phyloP scores from a whole-genome alignment of 2,329 filamentous ascomycete genomes.

The Alternaria triticimaculans region DNA sequence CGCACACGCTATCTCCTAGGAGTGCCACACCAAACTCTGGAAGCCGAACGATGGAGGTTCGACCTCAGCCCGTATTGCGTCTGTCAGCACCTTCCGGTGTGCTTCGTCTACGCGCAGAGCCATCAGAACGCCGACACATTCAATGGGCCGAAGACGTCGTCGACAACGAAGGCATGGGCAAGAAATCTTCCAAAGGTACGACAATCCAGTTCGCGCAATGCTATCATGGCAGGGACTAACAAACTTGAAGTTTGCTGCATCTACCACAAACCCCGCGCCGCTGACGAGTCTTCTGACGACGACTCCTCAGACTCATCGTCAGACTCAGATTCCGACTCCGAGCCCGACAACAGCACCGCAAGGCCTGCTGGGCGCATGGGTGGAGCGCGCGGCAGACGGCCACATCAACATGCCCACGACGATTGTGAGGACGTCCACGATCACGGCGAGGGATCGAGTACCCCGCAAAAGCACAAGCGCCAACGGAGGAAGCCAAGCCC shows the following conservation, averaged over 20 bases:
- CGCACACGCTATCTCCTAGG: constrained; percentile 24
- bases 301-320: constrained; percentile 64
- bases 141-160: constrained; percentile 93
- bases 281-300: constrained; percentile 76
- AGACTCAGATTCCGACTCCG: constrained; percentile 63
- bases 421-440: constrained; percentile 51
- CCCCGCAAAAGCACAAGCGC: constrained; percentile 48
- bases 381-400: constrained; percentile 32
- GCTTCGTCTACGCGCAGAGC: constrained; percentile 52
- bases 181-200: constrained; percentile 91
- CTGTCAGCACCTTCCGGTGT: constrained; percentile 45
- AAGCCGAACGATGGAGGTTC: constrained; percentile 34
- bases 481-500: constrained; percentile 67
- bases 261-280: constrained; percentile 80
- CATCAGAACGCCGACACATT: constrained; percentile 66
- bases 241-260: constrained; percentile 86
- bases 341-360: constrained; percentile 58
- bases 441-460: constrained; percentile 50
- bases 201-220: neutral
- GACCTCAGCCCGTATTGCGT: constrained; percentile 41
- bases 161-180: constrained; percentile 92
- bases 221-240: neutral
- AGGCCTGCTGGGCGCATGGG: constrained; percentile 45
- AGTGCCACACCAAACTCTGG: constrained; percentile 27
- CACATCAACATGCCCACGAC: constrained; percentile 35